A percentile compares a stretch with the other conserved stretches of the same genome.
Evolutionary conservation across 768 basidiomycete genomes (phyloP).

Genomic region (Lentinula edodes): DNA sequence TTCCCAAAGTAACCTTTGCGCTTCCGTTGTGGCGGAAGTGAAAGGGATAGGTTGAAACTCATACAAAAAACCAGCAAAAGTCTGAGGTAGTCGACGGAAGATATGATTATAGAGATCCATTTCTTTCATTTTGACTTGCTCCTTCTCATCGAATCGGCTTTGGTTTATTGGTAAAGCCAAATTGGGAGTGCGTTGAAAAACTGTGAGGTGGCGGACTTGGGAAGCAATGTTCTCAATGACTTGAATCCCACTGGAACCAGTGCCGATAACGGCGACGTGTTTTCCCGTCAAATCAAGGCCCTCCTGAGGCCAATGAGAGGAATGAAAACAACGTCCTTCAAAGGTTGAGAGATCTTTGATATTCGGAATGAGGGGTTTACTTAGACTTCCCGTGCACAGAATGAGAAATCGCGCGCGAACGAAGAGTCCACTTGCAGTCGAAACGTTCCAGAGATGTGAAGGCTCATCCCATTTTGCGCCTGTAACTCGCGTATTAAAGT

Average conservation of each 20-base stretch:
- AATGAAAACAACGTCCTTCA: not conserved
- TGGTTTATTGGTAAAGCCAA: slow-evolving; percentile 1
- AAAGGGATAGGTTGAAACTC: not conserved
- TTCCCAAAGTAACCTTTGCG: slow-evolving; percentile 7
- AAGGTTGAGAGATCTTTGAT: slow-evolving; percentile 1
- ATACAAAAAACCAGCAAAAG: not conserved
- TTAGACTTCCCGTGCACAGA: not conserved
- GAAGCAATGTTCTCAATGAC: slow-evolving; percentile 8
- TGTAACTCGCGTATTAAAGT: not conserved
- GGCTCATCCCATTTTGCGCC: not conserved
- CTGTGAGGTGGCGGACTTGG: slow-evolving; percentile 6
- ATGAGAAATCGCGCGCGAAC: not conserved
- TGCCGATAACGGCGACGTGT: slow-evolving; percentile 1
- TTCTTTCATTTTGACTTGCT: not conserved
- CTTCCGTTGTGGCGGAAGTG: slow-evolving; percentile 5
- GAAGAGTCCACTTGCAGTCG: not conserved
- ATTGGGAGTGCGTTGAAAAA: slow-evolving; percentile 12
- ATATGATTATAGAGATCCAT: not conserved
- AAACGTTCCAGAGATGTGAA: not conserved
- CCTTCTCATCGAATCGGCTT: not conserved
- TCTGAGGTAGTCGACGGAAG: not conserved
- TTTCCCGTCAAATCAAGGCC: not conserved
- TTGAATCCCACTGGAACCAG: not conserved
- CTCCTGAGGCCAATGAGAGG: not conserved
- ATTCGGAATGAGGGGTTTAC: not conserved